phyloP scores from a whole-genome alignment of 2,329 filamentous ascomycete species.

The Colletotrichum noveboracense region DNA sequence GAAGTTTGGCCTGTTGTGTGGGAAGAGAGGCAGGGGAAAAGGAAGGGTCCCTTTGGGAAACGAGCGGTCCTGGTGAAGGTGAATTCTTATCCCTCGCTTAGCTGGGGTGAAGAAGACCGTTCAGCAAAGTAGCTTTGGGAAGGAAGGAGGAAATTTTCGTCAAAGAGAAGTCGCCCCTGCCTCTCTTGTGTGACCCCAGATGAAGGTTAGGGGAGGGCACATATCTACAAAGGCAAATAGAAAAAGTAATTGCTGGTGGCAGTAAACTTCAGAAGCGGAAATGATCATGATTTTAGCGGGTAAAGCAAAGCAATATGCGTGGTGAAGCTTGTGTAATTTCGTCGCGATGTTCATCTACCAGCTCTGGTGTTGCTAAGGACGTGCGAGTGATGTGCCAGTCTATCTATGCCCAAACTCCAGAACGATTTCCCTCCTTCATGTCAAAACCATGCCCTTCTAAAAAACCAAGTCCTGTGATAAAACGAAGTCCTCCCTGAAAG shows the following conservation, averaged over 20 bases:
- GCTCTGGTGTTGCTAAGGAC: not conserved
- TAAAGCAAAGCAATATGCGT: not conserved
- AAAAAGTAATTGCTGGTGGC: not conserved
- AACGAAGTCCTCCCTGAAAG: not conserved
- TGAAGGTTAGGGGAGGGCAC: not conserved
- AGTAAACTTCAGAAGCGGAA: not conserved
- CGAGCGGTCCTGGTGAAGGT: not conserved
- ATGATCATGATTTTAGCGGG: not conserved
- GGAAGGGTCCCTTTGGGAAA: not conserved
- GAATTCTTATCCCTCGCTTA: not conserved
- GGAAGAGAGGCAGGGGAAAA: not conserved
- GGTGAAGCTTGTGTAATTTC: not conserved
- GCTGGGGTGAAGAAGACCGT: not conserved
- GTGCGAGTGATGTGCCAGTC: not conserved
- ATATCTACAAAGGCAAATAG: not conserved
- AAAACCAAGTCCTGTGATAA: not conserved
- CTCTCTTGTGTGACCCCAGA: not conserved
- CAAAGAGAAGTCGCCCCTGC: not conserved
- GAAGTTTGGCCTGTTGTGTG: not conserved
- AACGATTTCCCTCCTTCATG: not conserved
- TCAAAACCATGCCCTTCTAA: not conserved
- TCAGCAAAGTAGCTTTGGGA: not conserved
- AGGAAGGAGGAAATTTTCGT: not conserved
- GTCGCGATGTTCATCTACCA: not conserved
- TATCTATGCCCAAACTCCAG: not conserved